phyloP scores from a whole-genome alignment of 345 rosid genomes.

The Rhodamnia argentea region DNA sequence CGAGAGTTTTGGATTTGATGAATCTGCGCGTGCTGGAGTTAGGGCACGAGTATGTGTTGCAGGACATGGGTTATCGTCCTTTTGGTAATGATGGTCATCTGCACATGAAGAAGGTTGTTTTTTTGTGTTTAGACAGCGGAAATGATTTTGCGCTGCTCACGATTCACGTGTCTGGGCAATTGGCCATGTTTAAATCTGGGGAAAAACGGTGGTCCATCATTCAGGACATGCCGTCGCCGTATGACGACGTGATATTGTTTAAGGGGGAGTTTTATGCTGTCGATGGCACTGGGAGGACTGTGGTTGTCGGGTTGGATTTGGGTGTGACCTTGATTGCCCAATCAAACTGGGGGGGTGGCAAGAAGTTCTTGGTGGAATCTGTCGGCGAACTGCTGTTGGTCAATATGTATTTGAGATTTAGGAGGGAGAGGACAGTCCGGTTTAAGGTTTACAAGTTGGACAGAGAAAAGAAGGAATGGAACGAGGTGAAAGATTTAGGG shows the following conservation, averaged over 20 bases:
- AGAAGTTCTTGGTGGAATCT: conserved; percentile 83
- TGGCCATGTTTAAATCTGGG: conserved; percentile 60
- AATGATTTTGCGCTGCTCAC: conserved; percentile 61
- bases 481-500: conserved; percentile 33
- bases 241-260: conserved; percentile 65
- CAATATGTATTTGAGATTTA: conserved; percentile 55
- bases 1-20: conserved; percentile 36
- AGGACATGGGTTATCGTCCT: conserved; percentile 24
- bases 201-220: conserved; percentile 59
- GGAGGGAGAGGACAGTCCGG: conserved; percentile 67
- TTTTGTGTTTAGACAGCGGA: conserved; percentile 15
- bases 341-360: conserved; percentile 75
- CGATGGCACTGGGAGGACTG: conserved; percentile 60
- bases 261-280: conserved; percentile 61
- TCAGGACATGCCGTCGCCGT: conserved; percentile 69
- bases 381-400: conserved; percentile 60
- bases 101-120: conserved; percentile 71
- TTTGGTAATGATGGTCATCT: conserved; percentile 20
- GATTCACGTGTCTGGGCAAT: conserved; percentile 79
- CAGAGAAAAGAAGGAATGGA: conserved; percentile 38
- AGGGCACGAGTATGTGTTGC: conserved; percentile 61
- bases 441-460: conserved; percentile 60
- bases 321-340: conserved; percentile 18
- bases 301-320: conserved; percentile 35
- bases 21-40: conserved; percentile 33